These are phyloP conservation scores for Calonectria naviculata DNA, from an alignment of 2,329 filamentous ascomycete genomes.

Conservation along the genomic window DNA sequence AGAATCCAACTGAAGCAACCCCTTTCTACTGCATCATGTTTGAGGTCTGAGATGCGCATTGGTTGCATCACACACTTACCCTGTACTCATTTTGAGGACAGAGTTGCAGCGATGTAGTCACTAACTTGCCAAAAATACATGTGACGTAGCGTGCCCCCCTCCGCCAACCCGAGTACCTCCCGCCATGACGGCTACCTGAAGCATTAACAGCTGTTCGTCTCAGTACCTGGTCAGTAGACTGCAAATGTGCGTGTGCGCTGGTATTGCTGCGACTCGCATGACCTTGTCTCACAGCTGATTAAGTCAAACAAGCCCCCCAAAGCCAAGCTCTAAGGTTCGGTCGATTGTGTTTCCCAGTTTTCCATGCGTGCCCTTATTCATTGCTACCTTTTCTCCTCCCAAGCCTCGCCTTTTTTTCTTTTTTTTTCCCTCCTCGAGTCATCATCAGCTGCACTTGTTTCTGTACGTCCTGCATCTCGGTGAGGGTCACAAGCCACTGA, in stretches of 20 bases:
- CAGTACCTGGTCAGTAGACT: neutral
- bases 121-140: conserved; percentile 25
- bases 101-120: conserved; percentile 35
- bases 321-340: conserved; percentile 9
- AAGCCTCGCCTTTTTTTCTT: conserved; percentile 23
- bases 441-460: conserved; percentile 35
- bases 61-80: neutral
- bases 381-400: conserved; percentile 21
- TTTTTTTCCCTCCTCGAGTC: conserved; percentile 23
- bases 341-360: conserved; percentile 12
- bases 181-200: conserved; percentile 25
- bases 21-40: conserved; percentile 12
- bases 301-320: neutral
- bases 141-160: conserved; percentile 19
- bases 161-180: conserved; percentile 20
- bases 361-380: neutral
- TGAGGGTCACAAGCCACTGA: conserved; percentile 43
- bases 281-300: conserved; percentile 25
- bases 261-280: conserved; percentile 13
- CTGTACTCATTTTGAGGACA: neutral
- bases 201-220: conserved; percentile 14
- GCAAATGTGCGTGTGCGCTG: neutral
- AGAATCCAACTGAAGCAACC: neutral
- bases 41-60: neutral
- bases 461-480: conserved; percentile 17